A percentile compares a stretch with the other conserved stretches of the same genome.
These are phyloP conservation scores for Lasiosphaeria ovina DNA, from an alignment of 495 filamentous ascomycete species.

Conservation along the genomic window DNA sequence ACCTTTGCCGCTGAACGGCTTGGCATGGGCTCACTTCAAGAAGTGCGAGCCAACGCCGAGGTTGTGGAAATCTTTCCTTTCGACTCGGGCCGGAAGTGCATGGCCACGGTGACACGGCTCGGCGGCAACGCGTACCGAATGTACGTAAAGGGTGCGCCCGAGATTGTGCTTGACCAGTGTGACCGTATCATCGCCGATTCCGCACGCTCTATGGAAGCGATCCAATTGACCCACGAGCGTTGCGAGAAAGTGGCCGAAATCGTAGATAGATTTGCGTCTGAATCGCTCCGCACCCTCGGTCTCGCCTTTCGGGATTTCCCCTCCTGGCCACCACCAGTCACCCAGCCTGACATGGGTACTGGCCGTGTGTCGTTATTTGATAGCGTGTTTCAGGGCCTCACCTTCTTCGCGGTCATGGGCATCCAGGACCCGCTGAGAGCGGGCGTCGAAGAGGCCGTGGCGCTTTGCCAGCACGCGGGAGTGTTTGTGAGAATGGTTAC, in stretches of 20 bases:
- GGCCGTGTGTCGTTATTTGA: conserved; percentile 61
- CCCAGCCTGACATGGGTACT: conserved; percentile 55
- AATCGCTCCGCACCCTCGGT: conserved; percentile 73
- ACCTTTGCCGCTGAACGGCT: conserved; percentile 62
- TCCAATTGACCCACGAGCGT: conserved; percentile 46
- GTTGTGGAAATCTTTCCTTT: conserved; percentile 65
- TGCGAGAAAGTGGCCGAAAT: conserved; percentile 53
- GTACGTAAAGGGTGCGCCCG: conserved; percentile 69
- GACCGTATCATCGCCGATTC: conserved; percentile 54
- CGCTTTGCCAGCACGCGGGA: conserved; percentile 70
- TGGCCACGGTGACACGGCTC: conserved; percentile 64
- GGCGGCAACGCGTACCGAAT: conserved; percentile 57
- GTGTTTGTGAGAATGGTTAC: conserved; percentile 91
- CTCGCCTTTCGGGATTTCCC: conserved; percentile 72
- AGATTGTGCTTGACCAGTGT: conserved; percentile 63
- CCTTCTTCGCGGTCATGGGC: conserved; percentile 67
- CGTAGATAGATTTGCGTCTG: conserved; percentile 64
- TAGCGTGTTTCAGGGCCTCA: conserved; percentile 65
- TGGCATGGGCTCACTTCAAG: conserved; percentile 57
- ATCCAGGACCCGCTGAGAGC: conserved; percentile 75
- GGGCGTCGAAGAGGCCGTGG: conserved; percentile 76
- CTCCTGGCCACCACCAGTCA: conserved; percentile 67
- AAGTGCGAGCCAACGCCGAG: conserved; percentile 57
- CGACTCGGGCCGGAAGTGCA: conserved; percentile 69
- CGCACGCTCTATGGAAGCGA: conserved; percentile 18